phyloP scores from a whole-genome alignment of 768 basidiomycete genomes.

The Lentinus brumalis region DNA sequence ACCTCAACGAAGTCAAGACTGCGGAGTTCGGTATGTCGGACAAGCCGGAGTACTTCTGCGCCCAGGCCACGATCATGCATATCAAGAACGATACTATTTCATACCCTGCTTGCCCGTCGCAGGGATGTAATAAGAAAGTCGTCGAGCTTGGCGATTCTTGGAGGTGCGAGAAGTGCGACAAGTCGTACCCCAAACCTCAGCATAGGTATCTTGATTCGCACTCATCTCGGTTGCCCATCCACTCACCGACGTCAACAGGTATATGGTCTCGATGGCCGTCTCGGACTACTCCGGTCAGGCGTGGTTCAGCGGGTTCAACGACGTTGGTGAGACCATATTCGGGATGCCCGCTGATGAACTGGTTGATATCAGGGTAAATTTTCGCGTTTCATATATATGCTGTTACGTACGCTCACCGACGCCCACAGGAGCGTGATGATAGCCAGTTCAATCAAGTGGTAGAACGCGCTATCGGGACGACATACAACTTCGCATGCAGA shows the following conservation, averaged over 20 bases:
- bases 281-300: slow-evolving; percentile 88
- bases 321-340: slow-evolving; percentile 77
- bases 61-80: slow-evolving; percentile 83
- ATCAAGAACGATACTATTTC: slow-evolving; percentile 80
- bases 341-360: slow-evolving; percentile 80
- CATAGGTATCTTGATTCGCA: slow-evolving; percentile 60
- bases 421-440: slow-evolving; percentile 58
- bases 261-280: slow-evolving; percentile 82
- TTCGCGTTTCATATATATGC: neutral
- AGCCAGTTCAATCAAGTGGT: slow-evolving; percentile 58
- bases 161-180: slow-evolving; percentile 93
- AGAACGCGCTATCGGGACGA: slow-evolving; percentile 63
- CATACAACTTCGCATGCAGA: slow-evolving; percentile 81
- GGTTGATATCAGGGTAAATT: slow-evolving; percentile 63
- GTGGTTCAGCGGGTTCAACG: slow-evolving; percentile 97
- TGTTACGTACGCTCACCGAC: slow-evolving; percentile 2
- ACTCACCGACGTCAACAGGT: slow-evolving; percentile 43
- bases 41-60: slow-evolving; percentile 77
- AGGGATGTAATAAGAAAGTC: slow-evolving; percentile 90
- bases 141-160: slow-evolving; percentile 67
- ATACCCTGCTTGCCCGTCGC: slow-evolving; percentile 86
- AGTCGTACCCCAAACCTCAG: slow-evolving; percentile 67
- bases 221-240: neutral
- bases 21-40: slow-evolving; percentile 75
- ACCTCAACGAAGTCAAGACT: slow-evolving; percentile 77